Percentiles rank a stretch among this genome's conserved stretches.
Evolutionary conservation across 768 basidiomycete genomes (phyloP).

Genomic region (Mycena rosella): DNA sequence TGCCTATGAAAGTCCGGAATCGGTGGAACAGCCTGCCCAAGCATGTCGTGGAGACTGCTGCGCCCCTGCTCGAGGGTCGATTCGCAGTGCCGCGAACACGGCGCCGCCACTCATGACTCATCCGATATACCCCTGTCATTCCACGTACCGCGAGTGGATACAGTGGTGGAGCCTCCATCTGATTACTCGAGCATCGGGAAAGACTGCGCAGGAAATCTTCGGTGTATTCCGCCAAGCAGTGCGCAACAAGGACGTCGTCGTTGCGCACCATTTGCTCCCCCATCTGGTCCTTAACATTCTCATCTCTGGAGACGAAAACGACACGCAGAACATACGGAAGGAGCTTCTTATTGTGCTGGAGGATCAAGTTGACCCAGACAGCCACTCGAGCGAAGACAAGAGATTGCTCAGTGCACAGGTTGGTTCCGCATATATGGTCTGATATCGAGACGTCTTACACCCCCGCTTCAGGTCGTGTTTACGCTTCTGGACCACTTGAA

Average conservation of each 20-base stretch:
- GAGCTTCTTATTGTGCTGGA: slow-evolving; percentile 88
- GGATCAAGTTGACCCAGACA: slow-evolving; percentile 82
- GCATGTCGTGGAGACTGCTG: slow-evolving; percentile 86
- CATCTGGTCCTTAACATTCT: slow-evolving; percentile 91
- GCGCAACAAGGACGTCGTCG: slow-evolving; percentile 90
- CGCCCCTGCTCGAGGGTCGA: slow-evolving; percentile 82
- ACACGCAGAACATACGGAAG: slow-evolving; percentile 71
- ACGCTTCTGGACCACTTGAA: slow-evolving; percentile 95
- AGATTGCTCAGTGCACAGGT: slow-evolving; percentile 96
- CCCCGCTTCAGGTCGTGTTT: slow-evolving; percentile 85
- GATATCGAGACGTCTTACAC: slow-evolving; percentile 1
- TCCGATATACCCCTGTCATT: slow-evolving; percentile 82
- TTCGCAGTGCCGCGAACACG: slow-evolving; percentile 64
- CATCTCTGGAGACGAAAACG: slow-evolving; percentile 76
- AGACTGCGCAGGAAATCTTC: slow-evolving; percentile 77
- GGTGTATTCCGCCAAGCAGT: slow-evolving; percentile 82
- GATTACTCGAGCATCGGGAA: slow-evolving; percentile 72
- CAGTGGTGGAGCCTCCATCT: slow-evolving; percentile 90
- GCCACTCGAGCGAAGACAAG: slow-evolving; percentile 77
- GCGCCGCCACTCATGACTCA: slow-evolving; percentile 56
- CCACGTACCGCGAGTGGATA: slow-evolving; percentile 97
- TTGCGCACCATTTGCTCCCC: slow-evolving; percentile 92
- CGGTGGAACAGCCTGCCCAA: slow-evolving; percentile 87
- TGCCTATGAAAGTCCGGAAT: slow-evolving; percentile 75
- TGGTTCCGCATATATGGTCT: slow-evolving; percentile 26